Evolutionary conservation across 2,329 filamentous ascomycete genomes (phyloP), one percentile per base, ranked within the genome.

Genomic region (Aspergillus hortae): DNA sequence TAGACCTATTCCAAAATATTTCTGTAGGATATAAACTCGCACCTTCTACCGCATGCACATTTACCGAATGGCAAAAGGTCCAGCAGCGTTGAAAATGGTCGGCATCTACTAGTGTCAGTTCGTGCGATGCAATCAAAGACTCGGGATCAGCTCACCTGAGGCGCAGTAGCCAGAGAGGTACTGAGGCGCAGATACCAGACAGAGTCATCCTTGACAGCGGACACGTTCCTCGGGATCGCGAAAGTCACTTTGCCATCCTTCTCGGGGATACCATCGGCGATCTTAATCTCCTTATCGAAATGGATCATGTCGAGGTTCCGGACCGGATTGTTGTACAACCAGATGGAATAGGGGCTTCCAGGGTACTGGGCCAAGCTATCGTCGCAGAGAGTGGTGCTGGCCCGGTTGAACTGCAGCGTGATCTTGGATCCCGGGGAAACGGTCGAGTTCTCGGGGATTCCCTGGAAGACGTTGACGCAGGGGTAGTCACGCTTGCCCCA

Each of bases 401-500:
- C 48, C 14, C 66, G 63, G 58, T 69, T 56, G 54, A 66, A 68
- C 21, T 55, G 55, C 19, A 68, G 52, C 35, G 59, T 56, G 10
- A 69, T 48, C 3, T 56, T 55, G 36, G 60, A 55, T 15, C 62
- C 64, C 2, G 60, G 47, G 2, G 56, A 49, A n/a, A 69, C 51
- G 11, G 66, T 65, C 3, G 66, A 61, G 54, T 65, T 57, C 11
- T 69, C 66, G 6, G 65, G 65, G 25, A 65, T 62, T 36, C 66
- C 66, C 41, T 68, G 66, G 57, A 58, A 65, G 49, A 67, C 62
- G 42, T 69, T 69, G 23, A 69, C 33, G 41, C 66, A 68, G 51
- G 59, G 19, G 50, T 68, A 69, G 46, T 69, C 66, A 19, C 66
- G 64, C 35, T 67, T 69, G 30, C 66, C 66, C 66, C 66, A 69